Conservation (phyloP, 2,329 filamentous ascomycete genomes). For the Diaporthe caulivora region DNA sequence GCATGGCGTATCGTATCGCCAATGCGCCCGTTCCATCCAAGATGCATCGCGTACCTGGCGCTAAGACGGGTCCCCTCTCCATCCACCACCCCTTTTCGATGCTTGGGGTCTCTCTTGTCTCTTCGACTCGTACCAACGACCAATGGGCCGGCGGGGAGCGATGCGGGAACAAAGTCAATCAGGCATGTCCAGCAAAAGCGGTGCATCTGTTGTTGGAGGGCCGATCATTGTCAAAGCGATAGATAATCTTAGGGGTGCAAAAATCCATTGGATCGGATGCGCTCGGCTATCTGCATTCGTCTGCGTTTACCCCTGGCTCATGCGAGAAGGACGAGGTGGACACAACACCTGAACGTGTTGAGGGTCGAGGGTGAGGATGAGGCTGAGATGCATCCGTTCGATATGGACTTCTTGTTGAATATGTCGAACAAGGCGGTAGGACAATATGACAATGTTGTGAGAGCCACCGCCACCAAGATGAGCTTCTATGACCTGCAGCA, state of each 20-base stretch:
- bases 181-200: too few relatives aligned
- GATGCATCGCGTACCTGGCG: constrained; percentile 23
- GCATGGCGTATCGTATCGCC: background rate
- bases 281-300: constrained; percentile 10
- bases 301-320: background rate
- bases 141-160: background rate
- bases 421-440: background rate
- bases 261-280: constrained; percentile 15
- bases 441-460: background rate
- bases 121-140: too few relatives aligned
- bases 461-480: background rate
- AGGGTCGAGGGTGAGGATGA: background rate
- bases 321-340: background rate
- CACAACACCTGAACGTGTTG: too few relatives aligned
- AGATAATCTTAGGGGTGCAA: constrained; percentile 6
- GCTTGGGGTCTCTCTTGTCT: background rate
- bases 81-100: background rate
- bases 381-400: background rate
- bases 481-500: too few relatives aligned
- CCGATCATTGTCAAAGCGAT: constrained; percentile 5
- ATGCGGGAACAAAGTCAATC: background rate
- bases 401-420: background rate
- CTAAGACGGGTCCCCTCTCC: background rate
- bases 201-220: background rate
- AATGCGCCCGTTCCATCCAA: constrained; percentile 2